Conservation (phyloP, 805 yeast genomes). For the Kodamaea hsintzibuensis region DNA sequence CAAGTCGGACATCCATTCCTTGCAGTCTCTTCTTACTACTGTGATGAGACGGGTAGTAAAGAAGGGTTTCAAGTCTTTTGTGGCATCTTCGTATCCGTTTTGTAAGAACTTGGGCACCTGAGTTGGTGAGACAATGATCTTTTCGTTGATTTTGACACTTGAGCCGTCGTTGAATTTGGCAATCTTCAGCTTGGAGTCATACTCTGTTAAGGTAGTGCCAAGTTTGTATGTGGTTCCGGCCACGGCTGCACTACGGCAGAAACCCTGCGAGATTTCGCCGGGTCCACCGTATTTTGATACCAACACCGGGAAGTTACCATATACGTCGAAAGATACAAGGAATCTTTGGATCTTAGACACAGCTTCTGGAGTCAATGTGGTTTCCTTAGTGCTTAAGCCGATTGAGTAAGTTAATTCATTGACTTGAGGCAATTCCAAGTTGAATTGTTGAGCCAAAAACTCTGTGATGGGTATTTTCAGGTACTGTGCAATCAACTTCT, state of each 20-base stretch:
- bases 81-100: slow-evolving; percentile 42
- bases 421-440: slow-evolving; percentile 70
- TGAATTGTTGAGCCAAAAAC: slow-evolving; percentile 66
- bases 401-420: slow-evolving; percentile 84
- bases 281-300: slow-evolving; percentile 94
- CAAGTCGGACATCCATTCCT: slow-evolving; percentile 86
- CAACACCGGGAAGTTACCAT: slow-evolving; percentile 92
- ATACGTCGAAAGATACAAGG: slow-evolving; percentile 80
- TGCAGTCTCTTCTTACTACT: slow-evolving; percentile 82
- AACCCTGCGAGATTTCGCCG: slow-evolving; percentile 94
- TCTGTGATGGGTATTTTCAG: slow-evolving; percentile 54
- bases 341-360: slow-evolving; percentile 81
- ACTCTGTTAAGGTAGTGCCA: slow-evolving; percentile 62
- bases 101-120: slow-evolving; percentile 48
- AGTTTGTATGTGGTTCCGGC: slow-evolving; percentile 94
- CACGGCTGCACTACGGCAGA: slow-evolving; percentile 96
- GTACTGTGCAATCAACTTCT: slow-evolving; percentile 57
- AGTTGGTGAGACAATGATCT: slow-evolving; percentile 73
- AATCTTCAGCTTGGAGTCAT: slow-evolving; percentile 62
- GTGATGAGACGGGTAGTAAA: slow-evolving; percentile 76
- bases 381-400: slow-evolving; percentile 68
- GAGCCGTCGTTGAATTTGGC: slow-evolving; percentile 80
- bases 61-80: slow-evolving; percentile 43
- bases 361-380: slow-evolving; percentile 71
- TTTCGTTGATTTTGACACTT: slow-evolving; percentile 72